A percentile compares a stretch with the other conserved stretches of the same genome.
Evolutionary conservation across 352 stramenopile species (phyloP).

Genomic region (Phytophthora cactorum): DNA sequence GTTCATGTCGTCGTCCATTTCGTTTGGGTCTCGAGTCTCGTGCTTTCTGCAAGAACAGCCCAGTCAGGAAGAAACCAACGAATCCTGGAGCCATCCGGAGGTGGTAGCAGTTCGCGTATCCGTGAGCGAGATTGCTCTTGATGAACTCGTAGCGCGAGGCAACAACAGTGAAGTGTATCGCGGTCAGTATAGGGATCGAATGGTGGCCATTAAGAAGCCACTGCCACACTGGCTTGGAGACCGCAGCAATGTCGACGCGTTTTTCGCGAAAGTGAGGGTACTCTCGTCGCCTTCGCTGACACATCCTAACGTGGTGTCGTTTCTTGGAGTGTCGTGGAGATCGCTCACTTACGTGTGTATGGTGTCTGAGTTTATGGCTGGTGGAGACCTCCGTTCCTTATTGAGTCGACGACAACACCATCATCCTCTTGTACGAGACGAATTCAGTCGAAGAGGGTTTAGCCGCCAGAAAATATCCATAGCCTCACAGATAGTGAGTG

Average conservation of each 20-base stretch:
- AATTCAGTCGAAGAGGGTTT: conserved; percentile 35
- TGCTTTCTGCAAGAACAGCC: conserved; percentile 17
- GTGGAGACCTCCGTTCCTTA: conserved; percentile 52
- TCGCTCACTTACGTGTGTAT: conserved; percentile 54
- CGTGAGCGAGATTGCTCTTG: conserved; percentile 30
- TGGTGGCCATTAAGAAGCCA: conserved; percentile 67
- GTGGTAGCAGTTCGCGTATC: conserved; percentile 31
- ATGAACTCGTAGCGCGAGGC: conserved; percentile 38
- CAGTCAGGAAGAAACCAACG: conserved; percentile 1
- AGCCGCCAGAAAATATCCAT: conserved; percentile 52
- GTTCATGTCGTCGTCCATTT: conserved; percentile 26
- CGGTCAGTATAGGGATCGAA: conserved; percentile 41
- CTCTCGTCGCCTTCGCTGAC: conserved; percentile 46
- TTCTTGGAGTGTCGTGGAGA: conserved; percentile 59
- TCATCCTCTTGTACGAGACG: conserved; percentile 12
- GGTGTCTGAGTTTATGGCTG: conserved; percentile 66
- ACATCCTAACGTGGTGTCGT: conserved; percentile 51
- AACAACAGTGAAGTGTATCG: conserved; percentile 69
- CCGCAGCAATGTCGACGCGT: conserved; percentile 43
- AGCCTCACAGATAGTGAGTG: conserved; percentile 49
- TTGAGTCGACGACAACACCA: conserved; percentile 41
- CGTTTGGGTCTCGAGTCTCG: conserved; percentile 23
- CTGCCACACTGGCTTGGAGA: conserved; percentile 53
- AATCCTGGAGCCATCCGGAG: conserved; percentile 35
- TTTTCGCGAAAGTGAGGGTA: conserved; percentile 54